phyloP scores from a whole-genome alignment of 345 rosid genomes.

The Populus euphratica region DNA sequence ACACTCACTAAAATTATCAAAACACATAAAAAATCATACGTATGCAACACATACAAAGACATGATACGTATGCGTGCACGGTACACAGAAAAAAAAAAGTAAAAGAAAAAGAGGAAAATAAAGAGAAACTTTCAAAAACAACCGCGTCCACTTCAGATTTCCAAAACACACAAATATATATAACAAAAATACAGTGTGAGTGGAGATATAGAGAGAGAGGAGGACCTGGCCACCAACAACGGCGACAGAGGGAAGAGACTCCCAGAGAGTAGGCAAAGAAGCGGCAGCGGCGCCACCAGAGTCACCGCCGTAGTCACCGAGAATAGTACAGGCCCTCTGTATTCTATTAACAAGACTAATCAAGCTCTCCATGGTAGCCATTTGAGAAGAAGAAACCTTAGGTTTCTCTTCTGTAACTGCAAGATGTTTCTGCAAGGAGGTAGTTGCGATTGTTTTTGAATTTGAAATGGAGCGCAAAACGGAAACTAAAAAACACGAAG shows the following conservation, averaged over 20 bases:
- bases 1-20: too few species aligned
- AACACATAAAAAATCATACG: too few species aligned
- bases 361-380: conserved; percentile 55
- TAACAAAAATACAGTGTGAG: neutral
- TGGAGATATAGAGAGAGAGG: too few species aligned
- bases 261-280: conserved; percentile 65
- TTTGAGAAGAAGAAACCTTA: neutral
- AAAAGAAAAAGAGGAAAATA: too few species aligned
- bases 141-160: neutral
- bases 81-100: too few species aligned
- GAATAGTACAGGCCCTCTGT: conserved; percentile 59
- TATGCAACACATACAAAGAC: too few species aligned
- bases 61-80: too few species aligned
- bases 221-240: conserved; percentile 66
- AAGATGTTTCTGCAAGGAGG: neutral
- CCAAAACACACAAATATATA: neutral
- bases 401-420: neutral
- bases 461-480: conserved; percentile 5
- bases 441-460: neutral
- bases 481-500: conserved; percentile 10
- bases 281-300: neutral
- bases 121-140: too few species aligned
- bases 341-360: conserved; percentile 53
- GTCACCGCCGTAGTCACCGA: conserved; percentile 51
- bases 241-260: conserved; percentile 63